Evolutionary conservation across 441 rosid genomes (phyloP), one percentile per base, ranked within the genome.

Genomic region (Corymbia calophylla): DNA sequence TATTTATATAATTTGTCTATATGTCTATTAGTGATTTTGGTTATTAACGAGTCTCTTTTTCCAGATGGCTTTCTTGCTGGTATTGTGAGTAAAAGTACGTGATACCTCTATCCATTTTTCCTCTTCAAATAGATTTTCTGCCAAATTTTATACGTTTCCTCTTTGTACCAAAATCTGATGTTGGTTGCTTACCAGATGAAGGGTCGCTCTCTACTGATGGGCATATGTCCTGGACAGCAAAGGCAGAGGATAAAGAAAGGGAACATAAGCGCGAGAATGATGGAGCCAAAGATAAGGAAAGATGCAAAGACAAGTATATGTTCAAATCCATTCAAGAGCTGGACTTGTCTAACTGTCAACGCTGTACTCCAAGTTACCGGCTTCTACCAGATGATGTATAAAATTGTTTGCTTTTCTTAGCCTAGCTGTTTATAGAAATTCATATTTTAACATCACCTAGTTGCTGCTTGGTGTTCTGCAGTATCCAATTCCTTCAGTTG

Each of bases 351-450:
- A 96, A 97, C 92, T 98, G 99, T 93, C 99, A 97, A 92, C 95
- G 96, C 51, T 97, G 99, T 94, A 97, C 98, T 89, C 99, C 99
- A 89, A 98, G 99, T 90, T 98, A 98, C 93, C 98, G 99, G 62
- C 96, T 96, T 90, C 98, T 98, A 81, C 99, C 99, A 87, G 94
- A 97, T 93, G 94, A 95, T 94, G 99, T 98, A 93, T 86, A 96
- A 47, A 84, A 84, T 44, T 51, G 80, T 87, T 88, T 87, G 89
- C 51, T 15, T 56, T 87, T 91, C 51, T 60, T 44, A 44, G 84
- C 66, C 49, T 88, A 85, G 84, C 84, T 77, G 84, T 44, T 77
- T 77, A 44, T 32, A 25, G 66, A 66, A 87, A 21, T 73, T 86
- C 68, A 89, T 88, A 51, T 14, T n/a, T 87, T 86, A 54, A 86